Base-by-base conservation (phyloP, 2,329 filamentous ascomycete genomes). In the Pseudopithomyces maydicus region DNA sequence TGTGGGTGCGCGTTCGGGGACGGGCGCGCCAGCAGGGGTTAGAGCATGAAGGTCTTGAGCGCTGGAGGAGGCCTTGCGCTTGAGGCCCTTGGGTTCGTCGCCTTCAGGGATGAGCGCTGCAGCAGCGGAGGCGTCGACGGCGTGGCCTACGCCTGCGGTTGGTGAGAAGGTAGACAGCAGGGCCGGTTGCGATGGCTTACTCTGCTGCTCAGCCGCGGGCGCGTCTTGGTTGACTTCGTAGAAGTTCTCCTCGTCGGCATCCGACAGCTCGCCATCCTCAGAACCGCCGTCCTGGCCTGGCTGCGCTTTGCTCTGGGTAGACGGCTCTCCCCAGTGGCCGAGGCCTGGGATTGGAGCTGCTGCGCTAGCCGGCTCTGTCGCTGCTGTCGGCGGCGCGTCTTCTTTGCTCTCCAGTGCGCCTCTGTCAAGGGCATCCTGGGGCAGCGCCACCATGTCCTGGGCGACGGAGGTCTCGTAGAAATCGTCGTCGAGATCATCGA, bases 401-500 rank as follows among this genome's bases (percentile, higher is more conserved):
- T 20, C 42, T 22, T 51, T 44, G n/a, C 45, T 38, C 32, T 48
- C 45, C 45, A 48, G 45, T 33, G 32, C 45, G 45, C 45, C 45
- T 38, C 23, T 48, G 45, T 36, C 17, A 38, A 33, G 44, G 44
- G 44, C 44, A 35, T 47, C 44, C 44, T 47, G 44, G 44, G 32
- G 29, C 8, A 20, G 14, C 32, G 32, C 51, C 10, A 58, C 56
- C 47, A 61, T 59, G 50, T 65, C 59, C 49, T 64, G 58, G 61
- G 68, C 67, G 50, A 72, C 69, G 23, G 69, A 65, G 41, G 64
- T 70, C 53, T 72, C 73, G 69, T 75, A 75, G 56, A 75, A 74
- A 52, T 76, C 74, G 68, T 75, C 73, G 65, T 75, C 74, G 66
- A 70, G 60, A 57, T 75, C 74, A 71, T 76, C 74, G 64, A 76